Base-by-base conservation (phyloP, 495 filamentous ascomycete genomes). In the Clavariopsis aquatica region DNA sequence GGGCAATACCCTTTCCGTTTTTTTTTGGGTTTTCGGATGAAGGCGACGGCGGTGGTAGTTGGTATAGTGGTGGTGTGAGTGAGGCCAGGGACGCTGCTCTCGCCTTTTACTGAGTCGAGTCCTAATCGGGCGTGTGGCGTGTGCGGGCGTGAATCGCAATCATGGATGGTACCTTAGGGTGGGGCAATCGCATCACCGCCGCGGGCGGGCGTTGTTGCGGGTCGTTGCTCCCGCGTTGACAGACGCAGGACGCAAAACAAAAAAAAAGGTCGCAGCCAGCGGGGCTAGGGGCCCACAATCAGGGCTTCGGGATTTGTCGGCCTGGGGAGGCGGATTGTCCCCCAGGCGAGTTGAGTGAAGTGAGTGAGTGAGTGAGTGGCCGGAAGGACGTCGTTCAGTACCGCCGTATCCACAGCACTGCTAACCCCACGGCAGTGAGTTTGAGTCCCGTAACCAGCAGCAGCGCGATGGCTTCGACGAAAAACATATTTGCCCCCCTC, bases 181-280 rank as follows among this genome's bases (percentile, higher is more conserved):
- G 63, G 63, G 63, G 63, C 63, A 46, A 60, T 66, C 19, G 38
- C 63, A 60, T 55, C 63, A 66, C 19, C 23, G 28, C 27, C 9
- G 15, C 45, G 52, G 49, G 17, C 6, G 12, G 12, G 5, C 6
- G 31, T 34, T 34, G 5, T 34, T 12, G 5, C 12, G 5, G 31
- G 12, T 12, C 31, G 31, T 34, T 34, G 31, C 31, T 6, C 6
- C 31, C 31, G 31, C 31, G 31, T n/a, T 12, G 31, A 34, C 31
- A 34, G n/a, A n/a, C n/a, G n/a, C n/a, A n/a, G n/a, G n/a, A n/a
- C n/a, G n/a, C n/a, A n/a, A n/a, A n/a, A n/a, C n/a, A n/a, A n/a
- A n/a, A n/a, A n/a, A n/a, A n/a, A n/a, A n/a, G n/a, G n/a, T n/a
- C n/a, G n/a, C n/a, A n/a, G n/a, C n/a, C n/a, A n/a, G n/a, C n/a